These are phyloP conservation scores for Solanum chacoense DNA, from an alignment of 305 asterid genomes.

Conservation along the genomic window DNA sequence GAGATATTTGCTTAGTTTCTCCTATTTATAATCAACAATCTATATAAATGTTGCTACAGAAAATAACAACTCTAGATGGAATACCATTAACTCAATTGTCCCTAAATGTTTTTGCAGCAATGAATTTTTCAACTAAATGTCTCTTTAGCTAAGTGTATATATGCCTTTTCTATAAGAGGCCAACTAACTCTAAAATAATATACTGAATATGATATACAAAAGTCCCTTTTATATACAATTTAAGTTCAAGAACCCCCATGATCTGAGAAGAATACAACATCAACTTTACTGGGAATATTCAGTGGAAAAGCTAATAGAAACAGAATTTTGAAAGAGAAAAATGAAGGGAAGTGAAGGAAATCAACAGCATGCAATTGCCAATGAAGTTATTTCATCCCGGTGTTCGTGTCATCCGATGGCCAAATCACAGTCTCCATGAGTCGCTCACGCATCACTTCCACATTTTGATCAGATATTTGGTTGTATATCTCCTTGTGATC, in stretches of 20 bases:
- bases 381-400: constrained; percentile 27
- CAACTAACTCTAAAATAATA: neutral
- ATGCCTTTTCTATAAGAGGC: neutral
- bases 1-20: neutral
- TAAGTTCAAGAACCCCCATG: neutral
- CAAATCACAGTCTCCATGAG: constrained; percentile 73
- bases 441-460: constrained; percentile 81
- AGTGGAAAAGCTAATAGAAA: neutral
- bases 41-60: neutral
- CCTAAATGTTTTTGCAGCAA: neutral
- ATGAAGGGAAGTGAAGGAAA: neutral
- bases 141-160: neutral
- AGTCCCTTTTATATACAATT: neutral
- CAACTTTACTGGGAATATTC: neutral
- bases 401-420: constrained; percentile 70
- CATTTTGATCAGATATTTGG: constrained; percentile 71
- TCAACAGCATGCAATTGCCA: neutral
- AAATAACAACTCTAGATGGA: neutral
- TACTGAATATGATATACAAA: neutral
- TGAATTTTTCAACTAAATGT: neutral
- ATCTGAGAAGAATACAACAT: neutral
- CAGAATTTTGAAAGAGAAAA: neutral
- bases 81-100: neutral
- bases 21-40: neutral
- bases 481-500: constrained; percentile 78